These are phyloP conservation scores for Gilbertella persicaria DNA, from an alignment of 371 early-diverging fungal genomes.

Conservation along the genomic window DNA sequence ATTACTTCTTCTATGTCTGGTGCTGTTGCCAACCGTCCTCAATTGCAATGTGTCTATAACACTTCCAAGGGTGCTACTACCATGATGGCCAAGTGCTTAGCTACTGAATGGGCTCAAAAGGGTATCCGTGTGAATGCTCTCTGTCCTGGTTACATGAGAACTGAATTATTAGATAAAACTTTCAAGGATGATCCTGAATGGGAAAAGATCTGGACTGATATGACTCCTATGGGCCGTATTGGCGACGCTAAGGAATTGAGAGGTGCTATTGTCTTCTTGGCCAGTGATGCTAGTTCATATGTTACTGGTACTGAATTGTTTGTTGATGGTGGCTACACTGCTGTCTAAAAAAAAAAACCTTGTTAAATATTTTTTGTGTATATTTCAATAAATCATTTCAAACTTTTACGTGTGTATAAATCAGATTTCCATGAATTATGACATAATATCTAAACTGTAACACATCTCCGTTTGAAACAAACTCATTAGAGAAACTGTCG, in stretches of 20 bases:
- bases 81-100: slow-evolving; percentile 51
- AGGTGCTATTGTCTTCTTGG: slow-evolving; percentile 71
- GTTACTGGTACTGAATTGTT: slow-evolving; percentile 56
- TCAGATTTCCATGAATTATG: no score
- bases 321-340: slow-evolving; percentile 54
- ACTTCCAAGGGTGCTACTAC: slow-evolving; percentile 71
- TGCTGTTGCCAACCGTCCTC: slow-evolving; percentile 47
- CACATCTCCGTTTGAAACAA: no score
- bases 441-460: no score
- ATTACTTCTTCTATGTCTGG: slow-evolving; percentile 50
- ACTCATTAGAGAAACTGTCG: no score
- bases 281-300: slow-evolving; percentile 64
- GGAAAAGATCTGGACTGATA: slow-evolving; percentile 32
- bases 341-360: no score
- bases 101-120: slow-evolving; percentile 47
- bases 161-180: slow-evolving; percentile 45
- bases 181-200: slow-evolving; percentile 32
- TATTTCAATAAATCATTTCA: no score
- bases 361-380: no score
- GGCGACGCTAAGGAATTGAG: slow-evolving; percentile 69
- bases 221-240: slow-evolving; percentile 51
- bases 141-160: slow-evolving; percentile 49
- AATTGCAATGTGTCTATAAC: slow-evolving; percentile 50
- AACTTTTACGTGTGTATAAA: no score
- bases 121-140: slow-evolving; percentile 52